A percentile compares a stretch with the other conserved stretches of the same genome.
Conservation (phyloP, 1,284 basidiomycete genomes). For the Ustilago xerochloae region DNA sequence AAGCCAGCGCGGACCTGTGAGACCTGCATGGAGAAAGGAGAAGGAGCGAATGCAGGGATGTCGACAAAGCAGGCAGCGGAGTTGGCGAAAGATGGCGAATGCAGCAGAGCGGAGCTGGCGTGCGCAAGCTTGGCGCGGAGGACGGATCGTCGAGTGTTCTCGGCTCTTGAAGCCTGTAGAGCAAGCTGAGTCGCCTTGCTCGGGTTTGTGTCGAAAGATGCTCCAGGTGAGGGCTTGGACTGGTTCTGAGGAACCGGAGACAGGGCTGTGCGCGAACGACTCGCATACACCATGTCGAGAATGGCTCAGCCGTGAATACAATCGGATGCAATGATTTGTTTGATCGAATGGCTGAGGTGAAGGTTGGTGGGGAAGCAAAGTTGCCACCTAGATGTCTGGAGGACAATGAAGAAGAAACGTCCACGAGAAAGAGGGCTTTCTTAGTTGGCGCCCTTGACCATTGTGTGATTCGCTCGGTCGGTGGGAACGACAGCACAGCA, state of each 20-base stretch:
- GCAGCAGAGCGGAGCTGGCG: constrained; percentile 14
- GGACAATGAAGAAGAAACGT: too few species aligned
- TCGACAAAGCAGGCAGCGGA: constrained; percentile 25
- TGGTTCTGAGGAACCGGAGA: constrained; percentile 38
- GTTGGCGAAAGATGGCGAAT: constrained; percentile 17
- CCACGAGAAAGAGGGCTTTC: too few species aligned
- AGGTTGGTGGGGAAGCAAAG: background rate
- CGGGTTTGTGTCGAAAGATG: background rate
- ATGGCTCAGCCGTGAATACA: too few species aligned
- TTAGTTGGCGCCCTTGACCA: too few species aligned
- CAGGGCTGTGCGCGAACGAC: constrained; percentile 27
- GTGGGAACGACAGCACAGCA: too few species aligned
- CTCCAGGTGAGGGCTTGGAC: background rate
- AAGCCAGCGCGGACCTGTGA: constrained; percentile 30
- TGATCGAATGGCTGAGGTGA: too few species aligned
- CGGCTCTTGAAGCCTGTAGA: background rate
- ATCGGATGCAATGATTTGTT: background rate
- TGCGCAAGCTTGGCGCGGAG: constrained; percentile 21
- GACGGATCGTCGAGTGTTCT: constrained; percentile 2
- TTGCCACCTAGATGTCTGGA: too few species aligned
- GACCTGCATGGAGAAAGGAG: constrained; percentile 21
- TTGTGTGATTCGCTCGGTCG: too few species aligned
- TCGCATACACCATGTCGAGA: constrained; percentile 31
- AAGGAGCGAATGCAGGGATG: constrained; percentile 12
- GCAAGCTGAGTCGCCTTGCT: background rate